phyloP scores from a whole-genome alignment of 164 flowering plant species.

The Tetracentron sinense region DNA sequence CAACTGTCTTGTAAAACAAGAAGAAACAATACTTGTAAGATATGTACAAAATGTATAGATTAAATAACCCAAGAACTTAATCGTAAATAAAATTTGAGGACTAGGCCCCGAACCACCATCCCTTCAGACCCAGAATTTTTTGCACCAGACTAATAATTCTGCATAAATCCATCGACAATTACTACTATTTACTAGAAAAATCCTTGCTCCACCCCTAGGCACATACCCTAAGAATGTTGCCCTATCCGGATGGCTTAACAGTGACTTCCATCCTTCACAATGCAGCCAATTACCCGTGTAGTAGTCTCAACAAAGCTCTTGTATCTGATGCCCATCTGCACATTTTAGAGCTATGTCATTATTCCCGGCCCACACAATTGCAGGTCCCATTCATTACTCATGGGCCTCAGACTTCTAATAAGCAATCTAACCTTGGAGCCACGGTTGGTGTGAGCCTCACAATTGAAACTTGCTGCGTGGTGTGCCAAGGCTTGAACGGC shows the following conservation, averaged over 20 bases:
- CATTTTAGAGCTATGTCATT: not conserved
- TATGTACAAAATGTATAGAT: too few relatives aligned
- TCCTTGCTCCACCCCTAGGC: too few relatives aligned
- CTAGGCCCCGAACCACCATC: too few relatives aligned
- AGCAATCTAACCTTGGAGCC: slow-evolving; percentile 64
- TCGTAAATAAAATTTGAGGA: too few relatives aligned
- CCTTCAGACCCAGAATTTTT: too few relatives aligned
- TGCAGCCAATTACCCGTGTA: slow-evolving; percentile 63
- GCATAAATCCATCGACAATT: too few relatives aligned
- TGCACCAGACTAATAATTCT: too few relatives aligned
- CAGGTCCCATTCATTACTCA: too few relatives aligned
- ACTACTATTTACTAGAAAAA: too few relatives aligned
- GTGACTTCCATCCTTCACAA: slow-evolving; percentile 72
- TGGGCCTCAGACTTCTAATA: not conserved
- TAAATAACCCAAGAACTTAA: too few relatives aligned
- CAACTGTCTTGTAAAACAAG: too few relatives aligned
- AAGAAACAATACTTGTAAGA: too few relatives aligned
- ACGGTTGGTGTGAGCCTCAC: slow-evolving; percentile 46
- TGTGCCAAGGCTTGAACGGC: slow-evolving; percentile 27
- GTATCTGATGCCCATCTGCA: slow-evolving; percentile 69
- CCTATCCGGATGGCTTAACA: slow-evolving; percentile 60
- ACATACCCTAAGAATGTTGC: slow-evolving; percentile 76
- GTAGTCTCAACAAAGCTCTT: slow-evolving; percentile 77
- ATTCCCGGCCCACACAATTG: not conserved
- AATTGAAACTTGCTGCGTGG: slow-evolving; percentile 29